phyloP scores from a whole-genome alignment of 208 protist genomes.

The Leishmania gerbilli region DNA sequence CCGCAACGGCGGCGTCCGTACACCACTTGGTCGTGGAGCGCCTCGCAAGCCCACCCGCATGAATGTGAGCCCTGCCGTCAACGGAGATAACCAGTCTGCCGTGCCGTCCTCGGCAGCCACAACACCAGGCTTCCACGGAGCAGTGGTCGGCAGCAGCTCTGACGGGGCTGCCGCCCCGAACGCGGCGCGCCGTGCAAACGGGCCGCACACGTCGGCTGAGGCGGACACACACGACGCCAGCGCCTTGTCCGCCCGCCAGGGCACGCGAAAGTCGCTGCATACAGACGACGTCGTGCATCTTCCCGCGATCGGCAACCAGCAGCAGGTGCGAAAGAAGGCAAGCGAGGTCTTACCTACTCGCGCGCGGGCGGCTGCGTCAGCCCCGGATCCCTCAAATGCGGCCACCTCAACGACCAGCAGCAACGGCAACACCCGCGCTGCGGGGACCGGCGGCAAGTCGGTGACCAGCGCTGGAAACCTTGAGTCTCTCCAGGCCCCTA shows the following conservation, averaged over 20 bases:
- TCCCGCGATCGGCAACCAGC: constrained; percentile 3
- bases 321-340: not conserved
- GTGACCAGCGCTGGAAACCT: constrained; percentile 26
- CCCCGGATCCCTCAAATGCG: not conserved
- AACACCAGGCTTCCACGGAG: not conserved
- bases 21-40: constrained; percentile 1
- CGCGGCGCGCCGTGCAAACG: not conserved
- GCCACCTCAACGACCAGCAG: not conserved
- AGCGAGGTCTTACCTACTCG: constrained; percentile 4
- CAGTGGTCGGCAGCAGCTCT: not conserved
- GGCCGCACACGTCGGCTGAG: not conserved
- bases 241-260: not conserved
- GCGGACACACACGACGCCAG: not conserved
- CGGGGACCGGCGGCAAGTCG: constrained; percentile 13
- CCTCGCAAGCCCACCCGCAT: constrained; percentile 5
- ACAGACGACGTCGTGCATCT: constrained; percentile 9
- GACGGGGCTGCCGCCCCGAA: not conserved
- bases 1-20: not conserved
- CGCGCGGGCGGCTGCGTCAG: constrained; percentile 8
- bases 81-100: not conserved
- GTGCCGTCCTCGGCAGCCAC: not conserved
- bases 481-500: constrained; percentile 10
- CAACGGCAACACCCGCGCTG: not conserved
- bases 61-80: not conserved
- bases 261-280: constrained; percentile 2